Conservation (phyloP, 2,329 filamentous ascomycete genomes). For the Aureobasidium lini region DNA sequence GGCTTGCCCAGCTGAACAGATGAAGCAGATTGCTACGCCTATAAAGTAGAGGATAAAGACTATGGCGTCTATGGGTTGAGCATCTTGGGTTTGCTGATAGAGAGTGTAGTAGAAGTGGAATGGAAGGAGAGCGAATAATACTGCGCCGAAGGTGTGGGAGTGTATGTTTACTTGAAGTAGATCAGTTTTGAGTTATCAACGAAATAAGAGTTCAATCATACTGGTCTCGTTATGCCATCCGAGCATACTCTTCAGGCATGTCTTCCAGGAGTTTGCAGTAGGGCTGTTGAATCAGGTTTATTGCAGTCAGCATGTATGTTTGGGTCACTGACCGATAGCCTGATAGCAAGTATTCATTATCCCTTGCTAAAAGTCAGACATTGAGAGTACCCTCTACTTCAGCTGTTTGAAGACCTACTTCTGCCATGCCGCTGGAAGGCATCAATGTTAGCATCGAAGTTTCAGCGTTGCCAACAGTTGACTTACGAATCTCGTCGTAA, state of each 20-base stretch:
- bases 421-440: conserved; percentile 4
- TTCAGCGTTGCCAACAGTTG: neutral
- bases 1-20: conserved; percentile 17
- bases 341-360: conserved; percentile 13
- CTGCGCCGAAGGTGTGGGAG: conserved; percentile 15
- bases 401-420: neutral
- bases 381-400: accelerated
- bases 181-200: neutral
- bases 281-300: neutral
- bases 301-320: neutral
- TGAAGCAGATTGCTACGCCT: conserved; percentile 18
- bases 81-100: neutral
- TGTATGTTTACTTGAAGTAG: conserved; percentile 17
- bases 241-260: conserved; percentile 2
- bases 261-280: neutral
- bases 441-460: neutral
- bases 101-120: conserved; percentile 15
- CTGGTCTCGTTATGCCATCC: conserved; percentile 15
- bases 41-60: conserved; percentile 15
- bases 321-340: conserved; percentile 10
- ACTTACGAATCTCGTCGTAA: conserved; percentile 15
- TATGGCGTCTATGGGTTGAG: conserved; percentile 10
- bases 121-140: conserved; percentile 14
- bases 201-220: neutral
- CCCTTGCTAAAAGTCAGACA: neutral